Evolutionary conservation across 192 early-diverging fungal species (phyloP).

Genomic region (Podila horticola): DNA sequence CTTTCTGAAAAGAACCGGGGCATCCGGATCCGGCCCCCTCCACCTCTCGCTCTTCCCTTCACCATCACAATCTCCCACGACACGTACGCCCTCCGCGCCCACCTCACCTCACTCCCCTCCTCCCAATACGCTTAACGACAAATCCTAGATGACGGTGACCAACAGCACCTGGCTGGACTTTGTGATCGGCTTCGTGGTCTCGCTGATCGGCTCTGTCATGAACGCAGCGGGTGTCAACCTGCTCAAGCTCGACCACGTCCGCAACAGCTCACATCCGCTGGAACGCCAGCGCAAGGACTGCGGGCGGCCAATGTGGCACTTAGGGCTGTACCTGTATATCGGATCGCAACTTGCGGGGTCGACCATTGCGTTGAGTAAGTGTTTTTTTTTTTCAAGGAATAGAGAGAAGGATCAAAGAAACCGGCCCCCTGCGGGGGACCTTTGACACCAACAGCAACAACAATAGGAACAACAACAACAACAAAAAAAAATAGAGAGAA

Average conservation of each 20-base stretch:
- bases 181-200: conserved; percentile 56
- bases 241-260: conserved; percentile 67
- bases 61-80: too few relatives aligned
- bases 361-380: conserved; percentile 68
- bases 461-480: too few relatives aligned
- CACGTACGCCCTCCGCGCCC: too few relatives aligned
- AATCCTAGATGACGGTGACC: conserved; percentile 41
- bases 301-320: conserved; percentile 67
- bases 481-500: too few relatives aligned
- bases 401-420: too few relatives aligned
- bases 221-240: conserved; percentile 68
- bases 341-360: conserved; percentile 63
- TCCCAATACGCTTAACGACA: too few relatives aligned
- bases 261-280: conserved; percentile 45
- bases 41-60: too few relatives aligned
- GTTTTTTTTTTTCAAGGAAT: too few relatives aligned
- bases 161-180: conserved; percentile 47
- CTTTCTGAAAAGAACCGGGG: too few relatives aligned
- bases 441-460: too few relatives aligned
- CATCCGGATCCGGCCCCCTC: too few relatives aligned
- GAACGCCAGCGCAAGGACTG: conserved; percentile 62
- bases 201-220: conserved; percentile 54
- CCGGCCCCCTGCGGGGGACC: too few relatives aligned
- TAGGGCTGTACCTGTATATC: conserved; percentile 67
- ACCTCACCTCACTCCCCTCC: neutral